Evolutionary conservation across 208 protist genomes (phyloP), one percentile per base, ranked within the genome.

Genomic region (Acanthamoeba culbertsoni): DNA sequence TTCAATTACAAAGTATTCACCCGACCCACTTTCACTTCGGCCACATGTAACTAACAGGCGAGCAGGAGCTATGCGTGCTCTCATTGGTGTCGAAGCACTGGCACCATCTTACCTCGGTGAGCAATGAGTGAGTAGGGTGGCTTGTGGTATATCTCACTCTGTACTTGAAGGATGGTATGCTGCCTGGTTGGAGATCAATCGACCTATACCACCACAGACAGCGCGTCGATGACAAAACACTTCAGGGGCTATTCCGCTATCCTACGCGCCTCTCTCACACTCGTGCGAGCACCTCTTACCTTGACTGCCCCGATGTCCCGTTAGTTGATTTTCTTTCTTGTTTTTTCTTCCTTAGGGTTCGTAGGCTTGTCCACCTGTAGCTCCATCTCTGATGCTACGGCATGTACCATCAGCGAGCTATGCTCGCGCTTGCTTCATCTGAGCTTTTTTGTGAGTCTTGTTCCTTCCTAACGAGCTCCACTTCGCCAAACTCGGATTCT

Each of bases 131-230:
- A 18, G 48, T 8, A 8, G 8, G 48, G 48, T 55, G 12, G 48
- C 48, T 55, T 55, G 18, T 55, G 48, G 48, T 8, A 18, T 55
- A 23, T 18, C 48, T 18, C 8, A 55, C 26, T 0, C 18, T 8
- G 55, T 28, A n/a, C 53, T 12, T 57, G 51, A 18, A 73, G 63
- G 71, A 82, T 35, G 71, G 71, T 8, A 82, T 82, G 71, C 26
- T 82, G 71, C 71, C 43, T 0, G 71, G 71, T 6, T 82, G 71
- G 71, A 4, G 20, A 16, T n/a, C 16, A 31, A 37, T 82, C 10
- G 71, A 82, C n/a, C 31, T 82, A n/a, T 82, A 82, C 28, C 71
- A 82, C 20, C 71, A 82, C 45, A 16, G 71, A 23, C 71, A 82
- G 71, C 71, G 71, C 23, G 71, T 82, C 42, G 33, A 51, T 10